phyloP scores from a whole-genome alignment of 202 grass and related monocot genomes.

The Setaria viridis region DNA sequence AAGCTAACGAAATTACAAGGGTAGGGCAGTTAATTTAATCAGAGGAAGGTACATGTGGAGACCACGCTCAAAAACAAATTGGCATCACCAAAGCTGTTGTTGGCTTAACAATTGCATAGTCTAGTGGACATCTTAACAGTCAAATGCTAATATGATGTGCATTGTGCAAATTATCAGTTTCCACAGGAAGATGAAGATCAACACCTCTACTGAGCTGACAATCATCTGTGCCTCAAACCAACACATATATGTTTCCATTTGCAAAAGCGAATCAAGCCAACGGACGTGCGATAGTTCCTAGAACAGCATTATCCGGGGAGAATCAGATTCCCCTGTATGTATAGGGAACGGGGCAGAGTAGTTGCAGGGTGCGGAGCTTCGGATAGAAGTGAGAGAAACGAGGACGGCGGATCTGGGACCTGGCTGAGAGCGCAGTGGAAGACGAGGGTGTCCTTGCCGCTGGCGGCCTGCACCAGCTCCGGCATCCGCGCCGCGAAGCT shows the following conservation, averaged over 20 bases:
- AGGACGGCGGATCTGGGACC: slow-evolving; percentile 47
- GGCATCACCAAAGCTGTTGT: not conserved
- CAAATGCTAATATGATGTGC: not conserved
- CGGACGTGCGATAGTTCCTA: not conserved
- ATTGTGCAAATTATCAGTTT: not conserved
- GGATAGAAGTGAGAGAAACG: not conserved
- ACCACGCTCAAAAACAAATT: slow-evolving; percentile 1
- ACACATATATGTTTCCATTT: not conserved
- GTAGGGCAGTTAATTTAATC: not conserved
- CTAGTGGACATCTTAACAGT: slow-evolving; percentile 1
- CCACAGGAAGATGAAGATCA: not conserved
- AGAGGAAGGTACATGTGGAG: not conserved
- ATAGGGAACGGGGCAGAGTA: not conserved
- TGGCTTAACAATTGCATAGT: not conserved
- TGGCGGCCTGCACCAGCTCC: slow-evolving; percentile 56
- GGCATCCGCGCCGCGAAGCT: slow-evolving; percentile 75
- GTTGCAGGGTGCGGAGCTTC: not conserved
- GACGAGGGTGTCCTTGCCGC: slow-evolving; percentile 84
- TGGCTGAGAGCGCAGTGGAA: slow-evolving; percentile 99
- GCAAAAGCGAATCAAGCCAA: not conserved
- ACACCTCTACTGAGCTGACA: not conserved
- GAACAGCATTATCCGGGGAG: not conserved
- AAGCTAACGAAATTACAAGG: not conserved
- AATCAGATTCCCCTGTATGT: not conserved
- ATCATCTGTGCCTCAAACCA: not conserved